Evolutionary conservation across 768 basidiomycete species (phyloP), one percentile per base, ranked within the genome.

Genomic region (Steccherinum ochraceum): DNA sequence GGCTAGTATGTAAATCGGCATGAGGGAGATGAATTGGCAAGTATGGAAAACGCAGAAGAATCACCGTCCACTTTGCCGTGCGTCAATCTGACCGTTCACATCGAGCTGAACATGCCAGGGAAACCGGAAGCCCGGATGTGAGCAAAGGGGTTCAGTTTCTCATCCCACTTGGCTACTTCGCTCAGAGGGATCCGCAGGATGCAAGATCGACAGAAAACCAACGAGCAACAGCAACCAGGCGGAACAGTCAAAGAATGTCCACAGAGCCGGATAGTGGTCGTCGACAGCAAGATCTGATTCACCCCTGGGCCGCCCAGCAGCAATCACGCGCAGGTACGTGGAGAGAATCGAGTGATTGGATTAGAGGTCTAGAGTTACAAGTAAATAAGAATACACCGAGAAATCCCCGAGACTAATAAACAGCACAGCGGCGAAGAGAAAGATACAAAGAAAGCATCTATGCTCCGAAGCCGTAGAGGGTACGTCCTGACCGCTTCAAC

Each of bases 381-480:
- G 51, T 64, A 61, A 53, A 59, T 64, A 62, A 51, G 54, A 48
- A 62, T 64, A 64, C 63, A 64, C 63, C 61, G 60, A 64, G 49
- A 51, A 61, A 46, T 30, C 45, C 40, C 60, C 59, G 58, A 55
- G 27, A 46, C 49, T 51, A 49, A 56, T 52, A 24, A 51, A 20
- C 5, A 51, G 12, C 27, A 51, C 30, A 51, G 30, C 12, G 27
- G 7, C 41, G 11, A 43, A 18, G 41, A 43, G n/a, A n/a, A n/a
- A n/a, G n/a, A n/a, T n/a, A n/a, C n/a, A n/a, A n/a, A 7, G 16
- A 43, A 7, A 7, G 30, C 30, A 5, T 43, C 73, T 80, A 91
- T 70, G 86, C 88, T 67, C 90, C 90, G 77, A 93, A 92, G 72
- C 91, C 93, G 65, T 94, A 95, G 24, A 95, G 82, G 16, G 91